Evolutionary conservation across 495 filamentous ascomycete species (phyloP), one percentile per base, ranked within the genome.

Genomic region (Copromyces sp.): DNA sequence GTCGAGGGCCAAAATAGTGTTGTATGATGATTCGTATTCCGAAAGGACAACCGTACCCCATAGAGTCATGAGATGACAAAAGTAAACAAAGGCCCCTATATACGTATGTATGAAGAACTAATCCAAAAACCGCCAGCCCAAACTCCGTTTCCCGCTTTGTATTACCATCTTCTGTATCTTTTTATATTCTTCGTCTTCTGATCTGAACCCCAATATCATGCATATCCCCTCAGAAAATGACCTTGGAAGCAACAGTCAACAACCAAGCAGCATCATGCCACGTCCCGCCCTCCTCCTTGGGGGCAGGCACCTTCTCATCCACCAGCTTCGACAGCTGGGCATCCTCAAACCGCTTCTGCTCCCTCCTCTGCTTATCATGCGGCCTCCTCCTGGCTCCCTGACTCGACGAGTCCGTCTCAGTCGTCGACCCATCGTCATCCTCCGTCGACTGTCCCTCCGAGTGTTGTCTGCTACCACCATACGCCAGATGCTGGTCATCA

Each of bases 211-310:
- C 40, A 1, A 37, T 37, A 37, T 37, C 14, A 42, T 42, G 1
- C 7, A 9, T 20, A 3, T 8, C 17, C 42, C 17, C 11, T 83
- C 80, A 92, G 70, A 92, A 79, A 32, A 96, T 80, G 29, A 92
- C 89, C 73, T 90, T 92, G 42, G 88, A 90, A 32, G 92, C 90
- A 69, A 94, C 89, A 68, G 88, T 90, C 69, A 97, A 82, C 73
- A 97, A 81, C 94, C 93, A 97, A 37, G 90, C 87, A 42, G 92
- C 94, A 83, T 97, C 94, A 73, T 90, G 87, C 94, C 92, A 96
- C 9, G 87, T 89, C 16, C 90, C 88, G 14, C 84, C 85, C 69
- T 89, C 84, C 68, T 80, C 75, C 68, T 81, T 82, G 1, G 85
- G 85, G 0, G 84, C 83, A 39, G 83, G 85, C 40, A 85, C 74